Evolutionary conservation across 768 basidiomycete species (phyloP), one percentile per base, ranked within the genome.

Genomic region (Mycena polygramma): DNA sequence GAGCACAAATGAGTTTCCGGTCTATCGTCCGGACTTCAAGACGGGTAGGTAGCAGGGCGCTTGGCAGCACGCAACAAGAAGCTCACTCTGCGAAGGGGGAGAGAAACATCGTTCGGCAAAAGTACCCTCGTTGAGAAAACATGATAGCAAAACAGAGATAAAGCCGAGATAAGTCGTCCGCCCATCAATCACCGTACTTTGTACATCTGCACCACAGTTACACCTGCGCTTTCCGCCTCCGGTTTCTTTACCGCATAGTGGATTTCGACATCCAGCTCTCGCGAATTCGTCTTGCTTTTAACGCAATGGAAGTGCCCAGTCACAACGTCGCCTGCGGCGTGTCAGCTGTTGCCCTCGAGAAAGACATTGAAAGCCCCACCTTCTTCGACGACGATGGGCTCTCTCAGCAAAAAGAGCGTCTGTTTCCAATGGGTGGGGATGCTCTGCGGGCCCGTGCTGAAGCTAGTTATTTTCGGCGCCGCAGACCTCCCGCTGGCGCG

Each of bases 371-470:
- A 4, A 80, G n/a, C n/a, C 88, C 19, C 48, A 92, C 94, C 94
- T 83, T 94, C 91, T 5, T 88, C 86, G 2, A 94, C 90, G n/a
- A 79, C 76, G 61, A 98, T 88, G 0, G 95, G 93, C 64, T 96
- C 90, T 54, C 88, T 84, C 66, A 99, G 84, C 73, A 99, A 80
- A 81, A 99, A 98, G 3, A 95, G 75, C 0, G 97, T 96, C 77
- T 99, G 97, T 78, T 96, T 96, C 97, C 97, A 99, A 79, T 99
- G 97, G 35, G 97, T 99, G 13, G 94, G 90, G 26, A 89, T 88
- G 66, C 94, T 96, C 74, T 82, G 82, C 13, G 97, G 96, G 0
- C 97, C 95, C 0, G 97, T 99, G 74, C 94, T 97, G 81, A 99
- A 94, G 78, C 93, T 94, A 8, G 87, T 89, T 10, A 90, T 77